A percentile compares a stretch with the other conserved stretches of the same genome.
Evolutionary conservation across 768 basidiomycete genomes (phyloP).

Genomic region (Termitomyces sp.): DNA sequence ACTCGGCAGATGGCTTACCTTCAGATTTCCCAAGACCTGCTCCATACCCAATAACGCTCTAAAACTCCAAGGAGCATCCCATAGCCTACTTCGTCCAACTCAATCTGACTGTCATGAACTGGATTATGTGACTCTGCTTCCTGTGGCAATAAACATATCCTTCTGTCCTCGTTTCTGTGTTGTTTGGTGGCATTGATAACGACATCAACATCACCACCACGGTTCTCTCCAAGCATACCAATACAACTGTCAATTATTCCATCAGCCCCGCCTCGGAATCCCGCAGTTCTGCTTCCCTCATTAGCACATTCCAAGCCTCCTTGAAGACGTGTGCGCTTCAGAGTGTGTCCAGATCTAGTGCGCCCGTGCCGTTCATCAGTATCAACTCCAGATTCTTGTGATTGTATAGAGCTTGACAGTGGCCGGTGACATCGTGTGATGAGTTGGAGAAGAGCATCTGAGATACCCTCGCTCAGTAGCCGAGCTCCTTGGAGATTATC

Average conservation of each 20-base stretch:
- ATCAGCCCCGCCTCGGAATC: not conserved
- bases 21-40: slow-evolving; percentile 11
- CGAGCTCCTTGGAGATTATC: not conserved
- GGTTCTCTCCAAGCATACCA: not conserved
- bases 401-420: not conserved
- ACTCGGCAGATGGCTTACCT: not conserved
- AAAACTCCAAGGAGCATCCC: slow-evolving; percentile 33
- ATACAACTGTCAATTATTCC: not conserved
- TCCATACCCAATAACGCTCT: slow-evolving; percentile 29
- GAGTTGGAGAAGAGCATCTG: slow-evolving; percentile 11
- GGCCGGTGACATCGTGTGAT: slow-evolving; percentile 11
- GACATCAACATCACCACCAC: slow-evolving; percentile 3
- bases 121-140: not conserved
- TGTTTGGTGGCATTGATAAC: slow-evolving; percentile 12
- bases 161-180: slow-evolving; percentile 4
- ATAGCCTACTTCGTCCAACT: slow-evolving; percentile 31
- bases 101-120: slow-evolving; percentile 8
- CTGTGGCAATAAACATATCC: slow-evolving; percentile 3
- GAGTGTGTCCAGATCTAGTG: not conserved
- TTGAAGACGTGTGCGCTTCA: not conserved
- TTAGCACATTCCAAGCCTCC: not conserved
- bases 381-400: not conserved
- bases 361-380: not conserved
- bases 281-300: not conserved
- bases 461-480: slow-evolving; percentile 11